Base-by-base conservation (phyloP, 78 protist species). In the Guillardia theta region DNA sequence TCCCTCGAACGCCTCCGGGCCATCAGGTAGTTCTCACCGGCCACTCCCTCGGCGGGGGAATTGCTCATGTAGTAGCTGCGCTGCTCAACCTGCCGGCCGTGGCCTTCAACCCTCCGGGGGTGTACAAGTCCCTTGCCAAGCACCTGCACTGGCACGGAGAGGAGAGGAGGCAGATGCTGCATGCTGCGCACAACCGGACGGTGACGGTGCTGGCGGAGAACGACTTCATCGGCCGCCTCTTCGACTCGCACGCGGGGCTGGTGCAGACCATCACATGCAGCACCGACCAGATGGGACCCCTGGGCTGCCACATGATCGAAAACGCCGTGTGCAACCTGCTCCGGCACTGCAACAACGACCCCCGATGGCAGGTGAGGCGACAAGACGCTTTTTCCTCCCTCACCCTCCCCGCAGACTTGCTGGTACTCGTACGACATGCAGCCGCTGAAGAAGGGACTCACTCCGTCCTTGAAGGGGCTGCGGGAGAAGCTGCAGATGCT, bases 231-330 rank as follows among this genome's bases (percentile, higher is more conserved):
- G 41, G 45, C 27, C 33, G 6, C 8, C 1, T 70, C n/a, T 24
- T 70, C 83, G 83, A 70, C 83, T 22, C 83, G 83, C 83, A 70
- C 83, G 83, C 46, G n/a, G 83, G 83, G 41, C 83, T 70, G 33
- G 83, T 70, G 41, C 83, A 70, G 83, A 70, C 83, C 45, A 70
- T 70, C 45, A 70, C 83, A 22, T 70, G 83, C 83, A 33, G 12
- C 45, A 12, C 22, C 83, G 83, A 70, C 41, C 83, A 24, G 4
- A 24, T 24, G 12, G 83, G 83, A 22, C 83, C 83, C 36, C 45
- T 70, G 33, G 83, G 83, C 5, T 70, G 83, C 83, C 83, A 70
- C 83, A 24, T 70, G 45, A 36, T 70, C 5, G 83, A 70, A 24
- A 70, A 24, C 22, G 10, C 83, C 21, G 36, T 70, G 46, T 70